Evolutionary conservation across 768 basidiomycete genomes (phyloP).

Genomic region (Cyclocybe cylindracea): DNA sequence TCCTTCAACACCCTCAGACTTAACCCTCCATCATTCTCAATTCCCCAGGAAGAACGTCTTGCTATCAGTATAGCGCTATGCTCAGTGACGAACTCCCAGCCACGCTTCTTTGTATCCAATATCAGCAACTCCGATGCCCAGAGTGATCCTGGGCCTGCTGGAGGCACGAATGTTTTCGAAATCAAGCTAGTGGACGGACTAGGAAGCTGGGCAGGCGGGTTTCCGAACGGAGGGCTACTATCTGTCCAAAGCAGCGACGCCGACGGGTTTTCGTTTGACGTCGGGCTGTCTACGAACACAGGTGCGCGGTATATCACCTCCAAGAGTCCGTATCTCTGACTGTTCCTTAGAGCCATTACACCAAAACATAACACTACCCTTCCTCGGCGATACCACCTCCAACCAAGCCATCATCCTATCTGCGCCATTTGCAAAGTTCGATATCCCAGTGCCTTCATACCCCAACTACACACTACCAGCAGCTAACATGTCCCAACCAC

Average conservation of each 20-base stretch:
- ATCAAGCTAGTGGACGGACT: conserved; percentile 47
- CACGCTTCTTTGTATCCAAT: conserved; percentile 65
- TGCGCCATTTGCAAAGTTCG: conserved; percentile 42
- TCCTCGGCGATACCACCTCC: conserved; percentile 74
- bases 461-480: conserved; percentile 78
- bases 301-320: conserved; percentile 4
- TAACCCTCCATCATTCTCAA: conserved; percentile 35
- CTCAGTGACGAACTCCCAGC: conserved; percentile 30
- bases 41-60: conserved; percentile 37
- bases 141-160: conserved; percentile 35
- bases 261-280: conserved; percentile 47
- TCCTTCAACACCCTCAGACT: conserved; percentile 29
- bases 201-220: conserved; percentile 50
- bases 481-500: conserved; percentile 49
- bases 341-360: conserved; percentile 47
- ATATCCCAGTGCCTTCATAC: conserved; percentile 43
- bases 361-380: conserved; percentile 43
- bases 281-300: conserved; percentile 55
- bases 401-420: conserved; percentile 78
- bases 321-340: not conserved
- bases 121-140: conserved; percentile 29
- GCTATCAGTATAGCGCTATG: conserved; percentile 56
- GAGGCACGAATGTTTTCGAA: conserved; percentile 45
- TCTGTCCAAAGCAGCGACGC: conserved; percentile 41
- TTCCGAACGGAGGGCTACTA: conserved; percentile 49